Evolutionary conservation across 768 basidiomycete species (phyloP), one percentile per base, ranked within the genome.

Genomic region (Suillus subluteus): DNA sequence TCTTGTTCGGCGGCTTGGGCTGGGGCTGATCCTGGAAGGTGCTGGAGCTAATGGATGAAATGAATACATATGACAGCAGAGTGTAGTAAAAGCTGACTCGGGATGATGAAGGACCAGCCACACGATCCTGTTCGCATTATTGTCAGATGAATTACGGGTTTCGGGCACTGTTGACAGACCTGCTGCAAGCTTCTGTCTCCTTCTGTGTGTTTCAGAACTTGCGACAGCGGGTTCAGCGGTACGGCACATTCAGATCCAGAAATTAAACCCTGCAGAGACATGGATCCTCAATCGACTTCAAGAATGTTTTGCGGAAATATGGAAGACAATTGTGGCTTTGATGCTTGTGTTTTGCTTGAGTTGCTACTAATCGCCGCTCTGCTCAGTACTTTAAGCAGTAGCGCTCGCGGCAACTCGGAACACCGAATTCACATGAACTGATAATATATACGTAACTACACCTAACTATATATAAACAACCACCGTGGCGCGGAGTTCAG

Each of bases 221-320:
- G 91, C 3, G 92, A 88, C 32, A 99, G 82, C 3, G 96, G 96
- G 75, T 98, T 98, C 59, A 90, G 83, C 1, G 89, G 82, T 23
- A 89, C 86, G 15, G 91, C 91, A 78, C 96, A 98, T 79, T 98
- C 97, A 54, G 95, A 86, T 65, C 95, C 96, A 66, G 94, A 95
- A 67, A 95, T 86, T 48, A 95, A 82, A 65, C 89, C 84, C 81
- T 91, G 90, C 64, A 94, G 82, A 30, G 91, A 91, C 91, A 92
- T 92, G 64, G 62, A n/a, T 63, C 5, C 23, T 58, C 30, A 16
- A 52, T 26, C 4, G 32, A 58, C 6, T 35, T 35, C 12, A 43
- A 26, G 37, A 5, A n/a, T 12, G 23, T 30, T 40, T 64, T 6
- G 59, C 38, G 63, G 50, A 63, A 59, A 55, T 55, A 37, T 37